phyloP scores from a whole-genome alignment of 169 alveolate species.

The Plasmodium cynomolgi region DNA sequence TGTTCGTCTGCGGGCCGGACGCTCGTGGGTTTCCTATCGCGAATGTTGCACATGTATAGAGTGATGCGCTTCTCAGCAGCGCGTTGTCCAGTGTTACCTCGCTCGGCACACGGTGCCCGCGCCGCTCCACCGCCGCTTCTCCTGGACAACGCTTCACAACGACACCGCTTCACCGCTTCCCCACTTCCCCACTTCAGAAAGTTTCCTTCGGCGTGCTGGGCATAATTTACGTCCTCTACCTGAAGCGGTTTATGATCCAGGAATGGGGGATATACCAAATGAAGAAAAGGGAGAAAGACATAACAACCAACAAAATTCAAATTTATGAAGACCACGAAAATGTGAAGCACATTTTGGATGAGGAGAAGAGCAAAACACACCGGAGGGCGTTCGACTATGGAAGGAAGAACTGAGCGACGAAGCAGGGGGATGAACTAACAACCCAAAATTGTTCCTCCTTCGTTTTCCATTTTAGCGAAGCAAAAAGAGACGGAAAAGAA shows the following conservation, averaged over 20 bases:
- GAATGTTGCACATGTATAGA: neutral
- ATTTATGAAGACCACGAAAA: conserved; percentile 56
- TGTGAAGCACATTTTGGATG: conserved; percentile 65
- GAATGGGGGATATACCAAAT: conserved; percentile 72
- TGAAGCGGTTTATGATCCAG: conserved; percentile 50
- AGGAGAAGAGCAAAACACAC: conserved; percentile 61
- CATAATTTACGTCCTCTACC: conserved; percentile 56
- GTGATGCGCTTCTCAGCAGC: neutral
- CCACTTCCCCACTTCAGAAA: conserved; percentile 9
- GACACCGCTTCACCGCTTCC: neutral
- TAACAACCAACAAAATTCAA: conserved; percentile 55
- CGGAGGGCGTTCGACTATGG: conserved; percentile 30
- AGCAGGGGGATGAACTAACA: neutral
- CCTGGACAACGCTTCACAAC: neutral
- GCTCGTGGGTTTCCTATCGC: neutral
- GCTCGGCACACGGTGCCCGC: neutral
- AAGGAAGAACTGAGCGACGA: neutral
- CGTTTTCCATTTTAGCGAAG: neutral
- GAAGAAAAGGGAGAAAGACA: conserved; percentile 58
- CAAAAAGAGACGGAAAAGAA: neutral
- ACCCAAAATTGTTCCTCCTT: neutral
- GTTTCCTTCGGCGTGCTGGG: conserved; percentile 74
- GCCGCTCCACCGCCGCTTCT: neutral
- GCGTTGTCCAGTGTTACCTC: neutral
- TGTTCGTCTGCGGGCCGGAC: neutral